Percentiles rank a stretch among this genome's conserved stretches.
These are phyloP conservation scores for Parathielavia appendiculata DNA, from an alignment of 495 filamentous ascomycete genomes.

Conservation along the genomic window DNA sequence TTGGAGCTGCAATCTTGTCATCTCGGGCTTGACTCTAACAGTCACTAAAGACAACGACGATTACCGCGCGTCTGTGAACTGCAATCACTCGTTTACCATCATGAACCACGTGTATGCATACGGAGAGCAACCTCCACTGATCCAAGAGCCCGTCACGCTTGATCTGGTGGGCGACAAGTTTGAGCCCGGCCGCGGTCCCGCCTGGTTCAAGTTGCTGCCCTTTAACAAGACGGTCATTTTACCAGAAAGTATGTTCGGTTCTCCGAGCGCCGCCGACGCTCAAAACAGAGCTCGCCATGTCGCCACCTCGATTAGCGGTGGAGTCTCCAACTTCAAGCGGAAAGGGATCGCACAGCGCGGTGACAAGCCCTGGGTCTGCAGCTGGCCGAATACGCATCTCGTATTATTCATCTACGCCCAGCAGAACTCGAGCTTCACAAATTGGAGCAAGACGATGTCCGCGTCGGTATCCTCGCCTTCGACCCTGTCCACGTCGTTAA, in stretches of 20 bases:
- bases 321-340: conserved; percentile 36
- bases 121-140: conserved; percentile 65
- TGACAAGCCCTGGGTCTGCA: conserved; percentile 80
- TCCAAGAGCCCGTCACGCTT: conserved; percentile 47
- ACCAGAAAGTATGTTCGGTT: conserved; percentile 47
- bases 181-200: conserved; percentile 60
- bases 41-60: conserved; percentile 24
- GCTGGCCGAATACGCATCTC: conserved; percentile 76
- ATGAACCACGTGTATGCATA: conserved; percentile 50
- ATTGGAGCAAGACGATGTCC: conserved; percentile 12
- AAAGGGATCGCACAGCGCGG: conserved; percentile 51
- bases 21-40: conserved; percentile 33
- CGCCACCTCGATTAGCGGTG: conserved; percentile 6
- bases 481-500: not conserved
- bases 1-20: conserved; percentile 60
- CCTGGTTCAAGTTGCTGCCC: conserved; percentile 62
- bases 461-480: not conserved
- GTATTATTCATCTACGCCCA: conserved; percentile 78
- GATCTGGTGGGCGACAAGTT: conserved; percentile 59
- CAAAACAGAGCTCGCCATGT: conserved; percentile 11
- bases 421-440: conserved; percentile 44
- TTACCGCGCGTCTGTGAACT: conserved; percentile 35
- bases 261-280: conserved; percentile 12
- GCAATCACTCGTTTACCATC: conserved; percentile 32
- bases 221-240: conserved; percentile 85